phyloP scores from a whole-genome alignment of 2,329 filamentous ascomycete genomes.

The Canariomyces notabilis region DNA sequence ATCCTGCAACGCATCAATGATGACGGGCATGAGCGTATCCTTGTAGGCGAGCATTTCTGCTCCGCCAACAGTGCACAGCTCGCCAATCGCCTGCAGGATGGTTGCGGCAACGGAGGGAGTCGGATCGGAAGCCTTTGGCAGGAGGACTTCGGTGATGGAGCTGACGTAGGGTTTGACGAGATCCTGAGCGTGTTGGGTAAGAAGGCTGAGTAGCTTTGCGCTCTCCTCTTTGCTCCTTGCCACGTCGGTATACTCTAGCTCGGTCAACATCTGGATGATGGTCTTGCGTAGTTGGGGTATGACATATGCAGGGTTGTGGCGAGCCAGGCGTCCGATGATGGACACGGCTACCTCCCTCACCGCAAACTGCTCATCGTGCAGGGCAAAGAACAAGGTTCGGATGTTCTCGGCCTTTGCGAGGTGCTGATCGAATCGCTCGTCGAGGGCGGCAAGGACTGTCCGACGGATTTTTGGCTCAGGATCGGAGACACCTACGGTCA shows the following conservation, averaged over 20 bases:
- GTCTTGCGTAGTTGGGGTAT: constrained; percentile 93
- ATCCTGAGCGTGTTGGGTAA: constrained; percentile 87
- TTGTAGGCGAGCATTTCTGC: constrained; percentile 93
- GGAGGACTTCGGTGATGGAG: constrained; percentile 88
- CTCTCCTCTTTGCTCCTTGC: constrained; percentile 94
- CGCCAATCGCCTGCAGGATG: constrained; percentile 90
- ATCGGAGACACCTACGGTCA: constrained; percentile 93
- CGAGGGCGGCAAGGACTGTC: constrained; percentile 83
- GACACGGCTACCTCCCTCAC: constrained; percentile 93
- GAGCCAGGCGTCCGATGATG: constrained; percentile 89
- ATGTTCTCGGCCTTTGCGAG: constrained; percentile 98
- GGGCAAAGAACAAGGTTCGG: constrained; percentile 85
- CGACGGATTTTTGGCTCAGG: constrained; percentile 81
- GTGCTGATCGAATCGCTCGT: constrained; percentile 91
- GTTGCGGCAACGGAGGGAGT: constrained; percentile 88
- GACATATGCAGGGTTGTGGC: constrained; percentile 92
- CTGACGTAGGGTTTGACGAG: constrained; percentile 96
- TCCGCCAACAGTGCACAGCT: constrained; percentile 88
- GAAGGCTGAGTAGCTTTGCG: constrained; percentile 82
- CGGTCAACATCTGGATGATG: constrained; percentile 90
- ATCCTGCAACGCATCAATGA: constrained; percentile 90
- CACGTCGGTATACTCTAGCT: constrained; percentile 93
- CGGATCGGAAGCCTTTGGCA: constrained; percentile 83
- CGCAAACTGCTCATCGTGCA: constrained; percentile 90
- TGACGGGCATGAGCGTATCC: constrained; percentile 86